phyloP scores from a whole-genome alignment of 352 stramenopile species.

The Pythium vanterpoolii region DNA sequence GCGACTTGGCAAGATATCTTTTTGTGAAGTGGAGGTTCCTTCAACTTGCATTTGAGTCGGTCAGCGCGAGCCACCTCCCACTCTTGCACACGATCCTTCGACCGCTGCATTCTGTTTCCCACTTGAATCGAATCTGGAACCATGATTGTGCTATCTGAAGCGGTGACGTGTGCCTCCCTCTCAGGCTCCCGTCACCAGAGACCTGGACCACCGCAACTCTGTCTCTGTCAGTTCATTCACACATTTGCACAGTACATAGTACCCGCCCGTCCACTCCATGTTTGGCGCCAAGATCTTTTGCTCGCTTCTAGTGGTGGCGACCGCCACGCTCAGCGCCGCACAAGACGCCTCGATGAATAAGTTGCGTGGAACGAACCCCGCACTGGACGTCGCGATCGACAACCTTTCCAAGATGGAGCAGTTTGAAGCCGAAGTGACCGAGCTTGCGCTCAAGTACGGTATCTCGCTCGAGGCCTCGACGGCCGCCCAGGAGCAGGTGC shows the following conservation, averaged over 20 bases:
- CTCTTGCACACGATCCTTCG: too few relatives aligned
- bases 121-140: too few relatives aligned
- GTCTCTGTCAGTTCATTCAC: not conserved
- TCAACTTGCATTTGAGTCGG: not conserved
- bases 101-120: too few relatives aligned
- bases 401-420: constrained; percentile 24
- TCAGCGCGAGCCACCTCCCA: not conserved
- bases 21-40: too few relatives aligned
- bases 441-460: constrained; percentile 29
- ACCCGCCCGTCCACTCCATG: constrained; percentile 3
- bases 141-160: not conserved
- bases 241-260: constrained; percentile 2
- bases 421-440: constrained; percentile 26
- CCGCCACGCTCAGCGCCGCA: constrained; percentile 1
- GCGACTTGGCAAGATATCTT: too few relatives aligned
- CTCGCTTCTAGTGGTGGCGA: constrained; percentile 9
- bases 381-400: constrained; percentile 20
- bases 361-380: constrained; percentile 13
- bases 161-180: not conserved
- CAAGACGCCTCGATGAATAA: constrained; percentile 2
- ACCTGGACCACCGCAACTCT: constrained; percentile 13
- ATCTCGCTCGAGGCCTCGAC: constrained; percentile 25
- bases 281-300: constrained; percentile 18
- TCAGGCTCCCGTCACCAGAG: not conserved
- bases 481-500: constrained; percentile 21